A percentile compares a stretch with the other conserved stretches of the same genome.
Evolutionary conservation across 2,329 filamentous ascomycete species (phyloP).

Genomic region (Aspergillus melleus): DNA sequence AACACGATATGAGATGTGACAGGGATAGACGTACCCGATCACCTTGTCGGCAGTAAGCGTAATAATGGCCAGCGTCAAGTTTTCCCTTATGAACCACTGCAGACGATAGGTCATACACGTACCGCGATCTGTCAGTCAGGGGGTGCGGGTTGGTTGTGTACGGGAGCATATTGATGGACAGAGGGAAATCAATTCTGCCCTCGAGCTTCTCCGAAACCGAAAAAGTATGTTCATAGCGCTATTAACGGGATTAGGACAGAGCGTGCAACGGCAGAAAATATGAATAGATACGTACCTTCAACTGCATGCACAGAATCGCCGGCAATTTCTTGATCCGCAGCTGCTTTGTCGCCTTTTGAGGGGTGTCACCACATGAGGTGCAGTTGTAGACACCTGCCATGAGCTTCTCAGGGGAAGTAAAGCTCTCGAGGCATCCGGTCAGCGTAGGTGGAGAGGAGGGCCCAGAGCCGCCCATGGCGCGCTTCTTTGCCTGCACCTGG

Average conservation of each 20-base stretch:
- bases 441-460: constrained; percentile 55
- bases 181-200: constrained; percentile 79
- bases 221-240: constrained; percentile 75
- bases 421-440: constrained; percentile 79
- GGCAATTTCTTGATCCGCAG: constrained; percentile 81
- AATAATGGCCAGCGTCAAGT: constrained; percentile 89
- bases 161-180: constrained; percentile 84
- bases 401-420: constrained; percentile 77
- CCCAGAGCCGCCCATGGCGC: constrained; percentile 42
- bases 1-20: not conserved
- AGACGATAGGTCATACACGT: constrained; percentile 81
- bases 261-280: not conserved
- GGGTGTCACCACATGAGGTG: constrained; percentile 70
- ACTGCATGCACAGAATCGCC: constrained; percentile 85
- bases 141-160: constrained; percentile 70
- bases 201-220: constrained; percentile 82
- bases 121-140: constrained; percentile 49
- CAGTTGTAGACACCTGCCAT: constrained; percentile 80
- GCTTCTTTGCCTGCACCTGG: constrained; percentile 65
- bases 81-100: constrained; percentile 93
- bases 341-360: constrained; percentile 78
- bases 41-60: constrained; percentile 81
- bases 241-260: constrained; percentile 1
- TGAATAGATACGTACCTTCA: constrained; percentile 65
- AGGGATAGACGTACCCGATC: constrained; percentile 58